These are phyloP conservation scores for Aspergillus cavernicola DNA, from an alignment of 495 filamentous ascomycete species.

Conservation along the genomic window DNA sequence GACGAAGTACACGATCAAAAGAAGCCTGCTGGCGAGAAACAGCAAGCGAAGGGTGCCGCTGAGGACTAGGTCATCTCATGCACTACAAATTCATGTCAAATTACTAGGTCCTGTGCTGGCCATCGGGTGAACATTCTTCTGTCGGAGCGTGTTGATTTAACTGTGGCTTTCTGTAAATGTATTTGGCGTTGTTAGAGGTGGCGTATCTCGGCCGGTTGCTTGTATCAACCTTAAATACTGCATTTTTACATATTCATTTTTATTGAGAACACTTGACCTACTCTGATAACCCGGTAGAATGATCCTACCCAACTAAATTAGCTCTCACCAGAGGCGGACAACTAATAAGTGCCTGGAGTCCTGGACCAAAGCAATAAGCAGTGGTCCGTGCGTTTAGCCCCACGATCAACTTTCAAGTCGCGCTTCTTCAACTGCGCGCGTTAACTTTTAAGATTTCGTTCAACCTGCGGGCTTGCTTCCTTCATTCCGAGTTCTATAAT, in stretches of 20 bases:
- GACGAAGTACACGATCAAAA: not conserved
- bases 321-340: no score
- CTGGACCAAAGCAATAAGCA: constrained; percentile 27
- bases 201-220: constrained; percentile 10
- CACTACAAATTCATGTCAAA: not conserved
- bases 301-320: no score
- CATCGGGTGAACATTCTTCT: constrained; percentile 10
- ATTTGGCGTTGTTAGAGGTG: constrained; percentile 11
- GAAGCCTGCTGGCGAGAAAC: not conserved
- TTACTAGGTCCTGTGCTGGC: constrained; percentile 17
- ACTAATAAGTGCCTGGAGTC: no score
- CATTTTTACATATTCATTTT: not conserved
- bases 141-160: not conserved
- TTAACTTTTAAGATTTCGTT: not conserved
- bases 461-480: not conserved
- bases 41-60: not conserved
- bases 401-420: constrained; percentile 15
- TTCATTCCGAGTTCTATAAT: not conserved
- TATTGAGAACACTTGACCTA: no score
- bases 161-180: constrained; percentile 11
- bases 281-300: no score
- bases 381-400: constrained; percentile 34
- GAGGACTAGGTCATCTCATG: not conserved
- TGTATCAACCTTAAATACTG: constrained; percentile 6
- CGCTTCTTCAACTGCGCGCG: not conserved